These are phyloP conservation scores for Pseudovirgaria hyperparasitica DNA, from an alignment of 2,329 filamentous ascomycete genomes.

Conservation along the genomic window DNA sequence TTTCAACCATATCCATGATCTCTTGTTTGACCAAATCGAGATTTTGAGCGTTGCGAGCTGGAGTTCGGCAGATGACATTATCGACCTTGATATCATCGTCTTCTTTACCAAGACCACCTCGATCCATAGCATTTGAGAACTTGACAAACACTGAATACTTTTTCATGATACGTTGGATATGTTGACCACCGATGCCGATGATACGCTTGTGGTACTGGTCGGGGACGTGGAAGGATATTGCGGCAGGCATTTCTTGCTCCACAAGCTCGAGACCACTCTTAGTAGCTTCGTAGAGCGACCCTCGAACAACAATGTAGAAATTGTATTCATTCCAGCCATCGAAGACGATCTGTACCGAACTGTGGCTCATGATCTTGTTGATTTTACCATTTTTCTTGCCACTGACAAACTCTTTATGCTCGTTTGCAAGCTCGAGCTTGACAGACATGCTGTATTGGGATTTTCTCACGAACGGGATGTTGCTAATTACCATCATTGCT, in stretches of 20 bases:
- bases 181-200: conserved; percentile 94
- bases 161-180: conserved; percentile 99
- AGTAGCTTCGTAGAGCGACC: conserved; percentile 81
- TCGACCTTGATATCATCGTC: conserved; percentile 98
- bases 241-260: conserved; percentile 97
- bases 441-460: conserved; percentile 88
- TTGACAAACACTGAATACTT: conserved; percentile 99
- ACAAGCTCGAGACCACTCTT: conserved; percentile 86
- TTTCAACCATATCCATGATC: conserved; percentile 98
- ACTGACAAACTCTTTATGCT: conserved; percentile 98
- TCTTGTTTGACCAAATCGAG: conserved; percentile 96
- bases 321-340: conserved; percentile 99
- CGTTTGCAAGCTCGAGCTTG: conserved; percentile 96
- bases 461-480: conserved; percentile 77
- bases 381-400: conserved; percentile 99
- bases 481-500: conserved; percentile 86
- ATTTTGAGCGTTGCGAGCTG: conserved; percentile 91
- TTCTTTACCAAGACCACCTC: conserved; percentile 83
- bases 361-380: conserved; percentile 99
- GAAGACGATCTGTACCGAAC: conserved; percentile 97
- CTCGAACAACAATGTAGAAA: conserved; percentile 97
- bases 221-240: conserved; percentile 96
- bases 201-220: conserved; percentile 99
- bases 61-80: conserved; percentile 96
- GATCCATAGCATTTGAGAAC: conserved; percentile 98